These are phyloP conservation scores for Bidens hawaiensis DNA, from an alignment of 140 eudicot genomes.

Conservation along the genomic window DNA sequence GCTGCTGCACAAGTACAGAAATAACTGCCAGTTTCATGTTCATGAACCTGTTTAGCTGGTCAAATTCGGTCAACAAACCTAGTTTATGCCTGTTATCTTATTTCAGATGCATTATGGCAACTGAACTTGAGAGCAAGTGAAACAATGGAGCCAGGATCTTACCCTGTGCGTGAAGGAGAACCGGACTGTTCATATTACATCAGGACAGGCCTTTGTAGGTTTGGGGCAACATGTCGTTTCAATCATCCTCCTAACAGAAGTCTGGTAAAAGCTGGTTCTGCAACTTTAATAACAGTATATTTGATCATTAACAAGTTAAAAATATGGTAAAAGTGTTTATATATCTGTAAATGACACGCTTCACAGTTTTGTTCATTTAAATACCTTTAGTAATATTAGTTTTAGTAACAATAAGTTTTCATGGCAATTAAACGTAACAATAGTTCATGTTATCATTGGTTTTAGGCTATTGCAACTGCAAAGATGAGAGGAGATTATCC, in stretches of 20 bases:
- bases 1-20: not conserved
- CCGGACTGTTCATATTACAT: slow-evolving; percentile 92
- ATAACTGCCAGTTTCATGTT: not conserved
- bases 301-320: slow-evolving; percentile 4
- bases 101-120: slow-evolving; percentile 88
- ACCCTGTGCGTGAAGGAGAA: slow-evolving; percentile 94
- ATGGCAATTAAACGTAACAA: not conserved
- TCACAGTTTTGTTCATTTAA: not conserved
- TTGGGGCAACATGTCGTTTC: slow-evolving; percentile 87
- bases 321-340: not conserved
- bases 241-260: slow-evolving; percentile 92
- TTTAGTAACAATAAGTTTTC: not conserved
- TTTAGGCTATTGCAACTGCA: slow-evolving; percentile 93
- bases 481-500: slow-evolving; percentile 95
- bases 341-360: not conserved
- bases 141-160: slow-evolving; percentile 72
- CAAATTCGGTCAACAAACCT: not conserved
- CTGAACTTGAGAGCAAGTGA: slow-evolving; percentile 74
- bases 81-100: slow-evolving; percentile 20
- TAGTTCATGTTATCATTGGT: slow-evolving; percentile 4
- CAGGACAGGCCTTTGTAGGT: slow-evolving; percentile 94
- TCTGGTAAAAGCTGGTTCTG: slow-evolving; percentile 49
- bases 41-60: not conserved
- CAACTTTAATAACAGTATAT: slow-evolving; percentile 2
- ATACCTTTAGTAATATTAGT: too few relatives aligned